These are phyloP conservation scores for Backusella macrospora DNA, from an alignment of 192 early-diverging fungal species.

Conservation along the genomic window DNA sequence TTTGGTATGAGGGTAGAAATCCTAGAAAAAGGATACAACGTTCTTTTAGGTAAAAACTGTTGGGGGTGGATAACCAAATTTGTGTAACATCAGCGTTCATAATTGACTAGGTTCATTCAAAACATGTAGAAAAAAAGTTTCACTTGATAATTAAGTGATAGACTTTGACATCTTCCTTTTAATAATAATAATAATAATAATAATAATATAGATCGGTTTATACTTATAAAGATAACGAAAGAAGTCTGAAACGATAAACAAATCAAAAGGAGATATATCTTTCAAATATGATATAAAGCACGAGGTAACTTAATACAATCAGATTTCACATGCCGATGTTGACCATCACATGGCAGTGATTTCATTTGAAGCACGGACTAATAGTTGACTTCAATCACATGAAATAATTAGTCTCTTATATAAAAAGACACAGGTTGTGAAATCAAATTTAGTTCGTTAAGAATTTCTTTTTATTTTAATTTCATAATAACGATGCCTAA, in stretches of 20 bases:
- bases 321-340: slow-evolving; percentile 17
- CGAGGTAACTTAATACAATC: slow-evolving; percentile 7
- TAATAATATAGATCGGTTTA: not conserved
- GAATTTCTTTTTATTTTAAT: not conserved
- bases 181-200: not conserved
- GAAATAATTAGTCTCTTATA: slow-evolving; percentile 3
- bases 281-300: not conserved
- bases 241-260: not conserved
- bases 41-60: slow-evolving; percentile 14
- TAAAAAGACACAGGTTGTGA: not conserved
- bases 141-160: not conserved
- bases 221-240: not conserved
- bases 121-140: not conserved
- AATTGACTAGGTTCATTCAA: not conserved
- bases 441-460: too few relatives aligned
- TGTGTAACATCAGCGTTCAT: not conserved
- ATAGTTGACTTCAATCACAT: slow-evolving; percentile 7
- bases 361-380: slow-evolving; percentile 15
- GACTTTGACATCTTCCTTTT: too few relatives aligned
- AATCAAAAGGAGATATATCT: not conserved
- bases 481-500: not conserved
- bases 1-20: not conserved
- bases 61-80: not conserved
- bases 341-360: slow-evolving; percentile 13
- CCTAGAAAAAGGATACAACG: not conserved